Evolutionary conservation across 257 asterid species (phyloP), one percentile per base, ranked within the genome.

Genomic region (Nicotiana sylvestris): DNA sequence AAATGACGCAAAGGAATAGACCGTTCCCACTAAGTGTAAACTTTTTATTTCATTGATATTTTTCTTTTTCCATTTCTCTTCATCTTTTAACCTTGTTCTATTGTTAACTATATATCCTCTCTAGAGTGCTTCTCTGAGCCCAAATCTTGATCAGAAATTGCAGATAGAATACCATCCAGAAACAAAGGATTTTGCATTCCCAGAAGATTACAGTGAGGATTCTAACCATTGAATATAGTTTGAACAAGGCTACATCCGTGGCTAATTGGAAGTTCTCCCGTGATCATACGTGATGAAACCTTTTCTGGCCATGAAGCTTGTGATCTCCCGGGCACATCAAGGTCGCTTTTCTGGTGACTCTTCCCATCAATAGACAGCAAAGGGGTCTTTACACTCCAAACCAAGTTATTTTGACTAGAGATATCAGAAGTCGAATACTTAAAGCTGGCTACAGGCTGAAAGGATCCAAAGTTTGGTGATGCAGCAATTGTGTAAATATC

Each of bases 201-300:
- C 32, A 1, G 16, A 37, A 3, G 4, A n/a, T 21, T 2, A 49
- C 33, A 46, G 68, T 29, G 32, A 37, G 4, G 56, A 46, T 15
- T 66, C 89, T 90, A 81, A 95, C 98, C 95, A 56, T 94, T 94
- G 87, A 94, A 91, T 60, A 94, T 70, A 12, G 98, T 94, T 84
- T 93, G 98, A 43, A 88, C 80, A 49, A 93, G 88, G 92, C 89
- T 92, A 64, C 98, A 94, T 76, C 95, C 94, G 66, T 85, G 88
- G 82, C 92, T 76, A 35, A 89, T 66, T 2, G 93, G 95, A 72
- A 92, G 88, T 83, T 94, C 96, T 39, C 93, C 98, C 82, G 77
- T 90, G 94, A 83, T 86, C 80, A 25, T 86, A 76, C 43, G 61
- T 0, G 87, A 88, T 27, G 62, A 15, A 80, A 84, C 81, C 76